Evolutionary conservation across 2,329 filamentous ascomycete genomes (phyloP).

Genomic region (Fusarium sororula): DNA sequence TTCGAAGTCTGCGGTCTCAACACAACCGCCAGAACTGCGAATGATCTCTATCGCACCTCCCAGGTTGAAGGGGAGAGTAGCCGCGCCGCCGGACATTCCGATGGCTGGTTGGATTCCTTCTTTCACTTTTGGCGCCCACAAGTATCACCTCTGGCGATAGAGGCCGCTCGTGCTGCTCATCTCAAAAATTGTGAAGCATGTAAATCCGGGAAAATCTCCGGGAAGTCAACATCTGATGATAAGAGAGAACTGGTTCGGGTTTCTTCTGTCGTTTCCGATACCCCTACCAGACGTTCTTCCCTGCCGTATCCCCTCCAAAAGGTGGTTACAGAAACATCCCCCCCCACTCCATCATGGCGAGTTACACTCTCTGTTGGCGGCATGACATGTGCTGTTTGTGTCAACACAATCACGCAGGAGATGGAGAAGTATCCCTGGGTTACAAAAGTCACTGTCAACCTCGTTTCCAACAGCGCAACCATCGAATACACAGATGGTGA

Average conservation of each 20-base stretch:
- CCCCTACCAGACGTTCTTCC: constrained; percentile 7
- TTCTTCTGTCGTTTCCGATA: constrained; percentile 11
- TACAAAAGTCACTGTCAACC: constrained; percentile 66
- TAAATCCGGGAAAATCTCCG: constrained; percentile 22
- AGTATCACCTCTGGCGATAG: constrained; percentile 34
- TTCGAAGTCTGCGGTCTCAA: constrained; percentile 66
- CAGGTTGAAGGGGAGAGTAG: constrained; percentile 39
- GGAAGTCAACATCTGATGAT: constrained; percentile 3
- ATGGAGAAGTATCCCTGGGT: constrained; percentile 67
- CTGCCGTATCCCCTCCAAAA: constrained; percentile 33
- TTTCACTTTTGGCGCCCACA: constrained; percentile 45
- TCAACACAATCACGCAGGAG: constrained; percentile 68
- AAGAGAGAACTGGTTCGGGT: constrained; percentile 13
- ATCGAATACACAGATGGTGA: constrained; percentile 60
- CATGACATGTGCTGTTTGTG: constrained; percentile 79
- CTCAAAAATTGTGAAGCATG: constrained; percentile 52
- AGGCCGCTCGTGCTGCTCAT: constrained; percentile 45
- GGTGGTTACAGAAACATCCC: constrained; percentile 26
- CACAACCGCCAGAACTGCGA: constrained; percentile 47
- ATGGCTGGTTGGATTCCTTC: constrained; percentile 43
- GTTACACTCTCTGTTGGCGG: constrained; percentile 70
- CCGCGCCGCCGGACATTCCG: constrained; percentile 28
- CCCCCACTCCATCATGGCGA: constrained; percentile 51
- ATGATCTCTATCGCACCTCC: constrained; percentile 41
- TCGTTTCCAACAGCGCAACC: constrained; percentile 73